A percentile compares a stretch with the other conserved stretches of the same genome.
Conservation (phyloP, 2,329 filamentous ascomycete genomes). For the Whalleya microplaca region DNA sequence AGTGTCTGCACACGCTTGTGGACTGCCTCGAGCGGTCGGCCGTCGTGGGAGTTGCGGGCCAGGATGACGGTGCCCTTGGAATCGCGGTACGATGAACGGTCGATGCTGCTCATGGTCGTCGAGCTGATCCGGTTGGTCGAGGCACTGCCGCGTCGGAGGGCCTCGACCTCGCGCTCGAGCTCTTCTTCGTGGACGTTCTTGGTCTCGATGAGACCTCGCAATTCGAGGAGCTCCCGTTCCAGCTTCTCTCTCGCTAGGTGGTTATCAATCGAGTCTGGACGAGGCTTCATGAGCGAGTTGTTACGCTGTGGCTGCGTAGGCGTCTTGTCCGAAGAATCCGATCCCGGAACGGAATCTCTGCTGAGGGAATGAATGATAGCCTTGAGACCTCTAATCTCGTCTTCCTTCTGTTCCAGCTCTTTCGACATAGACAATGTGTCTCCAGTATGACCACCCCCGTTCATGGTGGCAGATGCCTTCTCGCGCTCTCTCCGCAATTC, state of each 20-base stretch:
- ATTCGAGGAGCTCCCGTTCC: slow-evolving; percentile 78
- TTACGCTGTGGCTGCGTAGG: slow-evolving; percentile 36
- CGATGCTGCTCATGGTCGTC: slow-evolving; percentile 52
- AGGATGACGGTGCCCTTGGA: slow-evolving; percentile 68
- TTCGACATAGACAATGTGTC: slow-evolving; percentile 60
- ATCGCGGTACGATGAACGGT: slow-evolving; percentile 65
- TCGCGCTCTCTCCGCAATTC: slow-evolving; percentile 89
- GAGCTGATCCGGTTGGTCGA: slow-evolving; percentile 54
- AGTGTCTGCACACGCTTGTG: slow-evolving; percentile 60
- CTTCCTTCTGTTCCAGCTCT: slow-evolving; percentile 91
- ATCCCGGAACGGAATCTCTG: slow-evolving; percentile 65
- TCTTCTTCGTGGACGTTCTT: slow-evolving; percentile 81
- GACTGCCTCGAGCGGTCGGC: slow-evolving; percentile 49
- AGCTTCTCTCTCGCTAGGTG: slow-evolving; percentile 68
- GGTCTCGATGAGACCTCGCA: slow-evolving; percentile 72
- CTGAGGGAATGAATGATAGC: slow-evolving; percentile 97
- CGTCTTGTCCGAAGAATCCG: slow-evolving; percentile 41
- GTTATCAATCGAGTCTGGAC: slow-evolving; percentile 57
- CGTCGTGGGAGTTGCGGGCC: slow-evolving; percentile 57
- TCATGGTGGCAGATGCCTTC: slow-evolving; percentile 68
- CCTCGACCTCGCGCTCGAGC: slow-evolving; percentile 79
- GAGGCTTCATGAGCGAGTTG: slow-evolving; percentile 43
- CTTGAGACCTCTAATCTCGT: slow-evolving; percentile 95
- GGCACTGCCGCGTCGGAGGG: slow-evolving; percentile 55
- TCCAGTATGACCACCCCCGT: slow-evolving; percentile 46